These are phyloP conservation scores for Trichosanthes truncata DNA, from an alignment of 306 rosid species.

Conservation along the genomic window DNA sequence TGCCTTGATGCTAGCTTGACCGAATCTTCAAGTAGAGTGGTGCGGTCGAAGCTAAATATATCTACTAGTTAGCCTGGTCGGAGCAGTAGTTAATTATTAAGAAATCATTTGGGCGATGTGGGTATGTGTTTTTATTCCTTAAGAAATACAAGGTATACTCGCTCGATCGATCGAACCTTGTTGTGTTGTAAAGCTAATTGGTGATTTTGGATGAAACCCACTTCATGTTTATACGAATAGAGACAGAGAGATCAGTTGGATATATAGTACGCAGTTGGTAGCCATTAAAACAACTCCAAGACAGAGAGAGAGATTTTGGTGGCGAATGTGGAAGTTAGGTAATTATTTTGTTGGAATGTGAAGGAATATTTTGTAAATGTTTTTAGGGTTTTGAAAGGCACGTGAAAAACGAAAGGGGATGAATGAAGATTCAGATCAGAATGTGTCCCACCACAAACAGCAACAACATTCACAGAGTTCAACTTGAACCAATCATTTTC, in stretches of 20 bases:
- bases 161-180: no score
- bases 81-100: neutral
- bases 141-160: no score
- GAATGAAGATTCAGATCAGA: neutral
- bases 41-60: no score
- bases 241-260: neutral
- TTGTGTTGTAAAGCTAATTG: no score
- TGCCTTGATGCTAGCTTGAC: no score
- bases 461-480: neutral
- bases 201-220: neutral
- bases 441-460: neutral
- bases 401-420: neutral
- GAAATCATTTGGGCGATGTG: neutral
- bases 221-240: neutral
- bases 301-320: neutral
- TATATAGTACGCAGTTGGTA: neutral
- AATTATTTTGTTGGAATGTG: neutral
- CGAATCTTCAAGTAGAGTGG: no score
- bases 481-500: neutral
- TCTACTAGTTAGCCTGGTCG: no score
- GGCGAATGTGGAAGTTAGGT: neutral
- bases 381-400: neutral
- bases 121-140: no score
- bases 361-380: neutral
- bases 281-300: neutral